Percentiles rank a stretch among this genome's conserved stretches.
Conservation (phyloP, 2,329 filamentous ascomycete genomes). For the Beauveria asiatica region DNA sequence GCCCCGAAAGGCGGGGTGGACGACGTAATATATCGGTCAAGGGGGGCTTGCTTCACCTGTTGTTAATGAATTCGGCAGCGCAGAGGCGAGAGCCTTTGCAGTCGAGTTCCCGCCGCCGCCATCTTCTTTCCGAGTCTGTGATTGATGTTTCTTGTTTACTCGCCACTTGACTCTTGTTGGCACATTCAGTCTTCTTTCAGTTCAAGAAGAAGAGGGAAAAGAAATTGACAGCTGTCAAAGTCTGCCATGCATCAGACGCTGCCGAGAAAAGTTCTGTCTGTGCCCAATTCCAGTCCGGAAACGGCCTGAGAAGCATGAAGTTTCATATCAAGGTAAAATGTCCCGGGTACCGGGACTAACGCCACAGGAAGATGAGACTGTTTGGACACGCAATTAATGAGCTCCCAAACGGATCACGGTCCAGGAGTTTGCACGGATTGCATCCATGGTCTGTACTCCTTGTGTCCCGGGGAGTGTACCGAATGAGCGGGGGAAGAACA, state of each 20-base stretch:
- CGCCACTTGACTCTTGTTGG: too few relatives aligned
- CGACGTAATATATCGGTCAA: not conserved
- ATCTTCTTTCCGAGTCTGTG: too few relatives aligned
- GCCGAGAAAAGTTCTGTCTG: too few relatives aligned
- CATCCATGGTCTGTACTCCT: not conserved
- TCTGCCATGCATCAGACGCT: too few relatives aligned
- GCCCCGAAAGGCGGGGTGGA: not conserved
- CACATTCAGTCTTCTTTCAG: too few relatives aligned
- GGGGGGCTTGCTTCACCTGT: not conserved
- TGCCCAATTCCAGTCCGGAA: too few relatives aligned
- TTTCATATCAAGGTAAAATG: not conserved
- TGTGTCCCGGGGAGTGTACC: not conserved
- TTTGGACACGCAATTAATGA: not conserved
- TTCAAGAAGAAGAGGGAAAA: too few relatives aligned
- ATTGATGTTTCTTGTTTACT: too few relatives aligned
- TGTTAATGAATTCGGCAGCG: not conserved
- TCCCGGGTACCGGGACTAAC: not conserved
- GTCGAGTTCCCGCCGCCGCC: too few relatives aligned
- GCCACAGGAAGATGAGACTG: not conserved
- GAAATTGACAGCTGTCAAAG: too few relatives aligned
- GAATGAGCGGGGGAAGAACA: not conserved
- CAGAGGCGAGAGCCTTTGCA: too few relatives aligned
- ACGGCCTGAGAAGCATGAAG: not conserved
- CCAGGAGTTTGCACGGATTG: not conserved
- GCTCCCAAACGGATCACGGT: not conserved